Percentiles rank a stretch among this genome's conserved stretches.
Evolutionary conservation across 768 basidiomycete genomes (phyloP).

Genomic region (Obba rivulosa): DNA sequence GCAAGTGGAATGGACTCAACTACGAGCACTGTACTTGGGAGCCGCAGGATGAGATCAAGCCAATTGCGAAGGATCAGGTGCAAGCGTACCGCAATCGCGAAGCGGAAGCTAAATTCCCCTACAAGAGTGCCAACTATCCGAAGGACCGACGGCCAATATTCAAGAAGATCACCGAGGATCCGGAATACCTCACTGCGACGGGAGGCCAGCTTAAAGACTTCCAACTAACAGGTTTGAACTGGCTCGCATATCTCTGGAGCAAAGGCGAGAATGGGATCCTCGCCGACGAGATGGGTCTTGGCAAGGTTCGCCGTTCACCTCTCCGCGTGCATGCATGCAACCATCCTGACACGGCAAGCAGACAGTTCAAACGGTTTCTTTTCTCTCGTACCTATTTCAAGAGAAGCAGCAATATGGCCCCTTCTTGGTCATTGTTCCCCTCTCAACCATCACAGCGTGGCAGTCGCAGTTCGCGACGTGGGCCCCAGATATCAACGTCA

Average conservation of each 20-base stretch:
- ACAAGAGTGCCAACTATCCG: conserved; percentile 69
- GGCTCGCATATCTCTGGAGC: conserved; percentile 96
- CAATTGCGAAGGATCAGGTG: conserved; percentile 73
- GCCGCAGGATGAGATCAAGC: conserved; percentile 68
- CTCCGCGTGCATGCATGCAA: neutral
- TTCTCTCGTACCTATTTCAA: conserved; percentile 93
- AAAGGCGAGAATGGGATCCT: conserved; percentile 95
- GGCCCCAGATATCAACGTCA: conserved; percentile 96
- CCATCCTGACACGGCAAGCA: conserved; percentile 24
- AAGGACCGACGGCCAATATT: conserved; percentile 70
- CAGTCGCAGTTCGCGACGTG: conserved; percentile 90
- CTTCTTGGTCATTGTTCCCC: conserved; percentile 94
- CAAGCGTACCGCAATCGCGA: conserved; percentile 75
- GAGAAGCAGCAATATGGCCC: conserved; percentile 91
- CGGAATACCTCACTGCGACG: conserved; percentile 71
- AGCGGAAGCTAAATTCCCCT: conserved; percentile 76
- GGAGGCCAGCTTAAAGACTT: conserved; percentile 95
- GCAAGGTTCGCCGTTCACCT: conserved; percentile 53
- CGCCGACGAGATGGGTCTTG: conserved; percentile 99
- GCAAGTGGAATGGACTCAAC: conserved; percentile 93
- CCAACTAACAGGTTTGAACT: conserved; percentile 96
- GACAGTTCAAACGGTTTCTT: conserved; percentile 95
- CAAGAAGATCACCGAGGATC: conserved; percentile 81
- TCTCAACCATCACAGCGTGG: conserved; percentile 98
- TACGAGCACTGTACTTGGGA: conserved; percentile 99